phyloP scores from a whole-genome alignment of 1,139 yeast species.

The Candida smagusa region DNA sequence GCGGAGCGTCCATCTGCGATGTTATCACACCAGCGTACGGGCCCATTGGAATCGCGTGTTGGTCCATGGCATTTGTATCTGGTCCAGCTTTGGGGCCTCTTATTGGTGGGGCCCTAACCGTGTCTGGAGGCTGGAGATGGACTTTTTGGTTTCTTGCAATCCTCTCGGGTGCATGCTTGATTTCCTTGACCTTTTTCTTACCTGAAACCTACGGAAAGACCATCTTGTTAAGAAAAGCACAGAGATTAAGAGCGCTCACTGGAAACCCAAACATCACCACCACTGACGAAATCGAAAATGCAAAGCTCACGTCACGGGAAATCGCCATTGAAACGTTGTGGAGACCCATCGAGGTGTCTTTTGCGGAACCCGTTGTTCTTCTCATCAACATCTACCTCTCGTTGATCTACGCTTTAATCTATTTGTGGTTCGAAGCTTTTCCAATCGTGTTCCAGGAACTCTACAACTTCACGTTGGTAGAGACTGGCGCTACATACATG shows the following conservation, averaged over 20 bases:
- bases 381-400: slow-evolving; percentile 49
- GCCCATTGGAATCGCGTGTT: slow-evolving; percentile 31
- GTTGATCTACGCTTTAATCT: slow-evolving; percentile 50
- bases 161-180: slow-evolving; percentile 24
- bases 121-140: slow-evolving; percentile 34
- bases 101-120: slow-evolving; percentile 29
- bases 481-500: slow-evolving; percentile 46
- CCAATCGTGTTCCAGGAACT: slow-evolving; percentile 50
- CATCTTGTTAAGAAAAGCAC: slow-evolving; percentile 31
- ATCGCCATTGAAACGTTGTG: slow-evolving; percentile 41
- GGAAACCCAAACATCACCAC: slow-evolving; percentile 30
- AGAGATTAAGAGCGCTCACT: slow-evolving; percentile 31
- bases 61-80: slow-evolving; percentile 34
- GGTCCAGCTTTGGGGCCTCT: slow-evolving; percentile 39
- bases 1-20: slow-evolving; percentile 36
- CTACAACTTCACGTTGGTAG: slow-evolving; percentile 47
- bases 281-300: slow-evolving; percentile 26
- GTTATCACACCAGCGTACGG: slow-evolving; percentile 22
- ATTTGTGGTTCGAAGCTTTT: slow-evolving; percentile 60
- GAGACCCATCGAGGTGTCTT: slow-evolving; percentile 44
- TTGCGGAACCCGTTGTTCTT: slow-evolving; percentile 45
- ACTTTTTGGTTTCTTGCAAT: slow-evolving; percentile 37
- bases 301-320: slow-evolving; percentile 15
- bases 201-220: slow-evolving; percentile 36
- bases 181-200: slow-evolving; percentile 23